Percentiles rank a stretch among this genome's conserved stretches.
Conservation (phyloP, 1,139 yeast genomes). For the Geotrichum citri-aurantii region DNA sequence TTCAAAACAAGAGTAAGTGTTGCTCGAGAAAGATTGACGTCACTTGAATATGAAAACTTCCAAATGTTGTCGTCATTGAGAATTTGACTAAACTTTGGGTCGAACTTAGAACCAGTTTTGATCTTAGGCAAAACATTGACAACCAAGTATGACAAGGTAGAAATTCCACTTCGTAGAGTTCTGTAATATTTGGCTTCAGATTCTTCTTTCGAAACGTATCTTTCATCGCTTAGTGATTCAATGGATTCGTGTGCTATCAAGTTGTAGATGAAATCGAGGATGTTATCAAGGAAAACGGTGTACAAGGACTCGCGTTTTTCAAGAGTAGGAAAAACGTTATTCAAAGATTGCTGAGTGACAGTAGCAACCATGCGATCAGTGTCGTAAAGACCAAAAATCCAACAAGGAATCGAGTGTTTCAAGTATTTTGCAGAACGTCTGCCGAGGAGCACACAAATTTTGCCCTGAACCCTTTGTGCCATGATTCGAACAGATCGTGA, state of each 20-base stretch:
- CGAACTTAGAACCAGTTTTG: constrained; percentile 14
- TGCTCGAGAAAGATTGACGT: constrained; percentile 6
- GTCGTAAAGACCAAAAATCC: constrained; percentile 70
- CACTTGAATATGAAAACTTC: constrained; percentile 35
- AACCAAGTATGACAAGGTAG: constrained; percentile 45
- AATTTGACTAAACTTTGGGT: constrained; percentile 32
- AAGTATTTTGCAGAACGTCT: constrained; percentile 60
- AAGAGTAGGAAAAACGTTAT: constrained; percentile 52
- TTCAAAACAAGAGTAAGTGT: constrained; percentile 7
- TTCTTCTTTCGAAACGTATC: constrained; percentile 65
- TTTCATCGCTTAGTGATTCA: constrained; percentile 66
- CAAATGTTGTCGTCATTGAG: constrained; percentile 43
- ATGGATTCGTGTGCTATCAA: constrained; percentile 52
- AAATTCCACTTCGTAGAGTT: constrained; percentile 48
- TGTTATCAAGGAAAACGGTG: constrained; percentile 50
- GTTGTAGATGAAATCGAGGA: constrained; percentile 51
- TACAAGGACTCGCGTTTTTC: constrained; percentile 57
- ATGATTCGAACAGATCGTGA: constrained; percentile 56
- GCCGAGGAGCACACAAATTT: constrained; percentile 47
- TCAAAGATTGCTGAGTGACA: constrained; percentile 46
- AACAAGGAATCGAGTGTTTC: constrained; percentile 63
- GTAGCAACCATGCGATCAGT: constrained; percentile 55
- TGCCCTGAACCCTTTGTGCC: constrained; percentile 61
- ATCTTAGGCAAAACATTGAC: constrained; percentile 19
- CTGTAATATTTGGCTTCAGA: constrained; percentile 61